Percentiles rank a stretch among this genome's conserved stretches.
These are phyloP conservation scores for Aechmea fasciata DNA, from an alignment of 176 grass and related monocot genomes.

Conservation along the genomic window DNA sequence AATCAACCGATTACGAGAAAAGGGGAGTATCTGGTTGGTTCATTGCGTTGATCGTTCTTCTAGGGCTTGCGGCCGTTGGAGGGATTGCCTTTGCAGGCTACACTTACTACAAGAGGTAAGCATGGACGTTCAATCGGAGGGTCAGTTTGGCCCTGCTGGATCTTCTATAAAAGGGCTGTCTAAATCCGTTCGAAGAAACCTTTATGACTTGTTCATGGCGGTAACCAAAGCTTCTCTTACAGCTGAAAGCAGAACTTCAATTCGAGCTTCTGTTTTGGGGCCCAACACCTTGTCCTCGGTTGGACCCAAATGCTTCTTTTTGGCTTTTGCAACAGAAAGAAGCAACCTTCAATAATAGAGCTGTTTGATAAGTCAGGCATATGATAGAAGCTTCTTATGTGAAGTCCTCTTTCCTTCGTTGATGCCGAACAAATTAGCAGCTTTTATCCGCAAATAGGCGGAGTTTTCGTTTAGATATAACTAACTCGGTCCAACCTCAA, in stretches of 20 bases:
- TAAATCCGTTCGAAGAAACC: too few relatives aligned
- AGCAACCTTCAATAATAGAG: neutral
- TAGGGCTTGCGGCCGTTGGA: conserved; percentile 31
- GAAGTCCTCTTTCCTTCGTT: too few relatives aligned
- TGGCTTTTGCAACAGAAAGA: neutral
- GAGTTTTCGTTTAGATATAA: neutral
- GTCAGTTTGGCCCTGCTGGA: neutral
- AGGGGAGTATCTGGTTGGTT: conserved; percentile 57
- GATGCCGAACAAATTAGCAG: neutral
- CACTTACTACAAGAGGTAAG: conserved; percentile 50
- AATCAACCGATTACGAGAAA: conserved; percentile 29
- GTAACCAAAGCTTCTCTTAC: too few relatives aligned
- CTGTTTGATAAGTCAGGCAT: too few relatives aligned
- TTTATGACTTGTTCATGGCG: too few relatives aligned
- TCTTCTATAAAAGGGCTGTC: neutral
- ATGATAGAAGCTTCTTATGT: too few relatives aligned
- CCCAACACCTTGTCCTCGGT: too few relatives aligned
- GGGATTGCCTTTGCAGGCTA: conserved; percentile 52
- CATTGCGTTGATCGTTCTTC: conserved; percentile 46
- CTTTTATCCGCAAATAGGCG: neutral
- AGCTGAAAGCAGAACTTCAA: too few relatives aligned
- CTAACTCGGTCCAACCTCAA: neutral
- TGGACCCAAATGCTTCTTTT: too few relatives aligned
- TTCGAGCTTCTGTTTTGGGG: too few relatives aligned
- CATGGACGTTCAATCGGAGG: neutral